Evolutionary conservation across 2,329 filamentous ascomycete genomes (phyloP).

Genomic region (Cercospora janseana): DNA sequence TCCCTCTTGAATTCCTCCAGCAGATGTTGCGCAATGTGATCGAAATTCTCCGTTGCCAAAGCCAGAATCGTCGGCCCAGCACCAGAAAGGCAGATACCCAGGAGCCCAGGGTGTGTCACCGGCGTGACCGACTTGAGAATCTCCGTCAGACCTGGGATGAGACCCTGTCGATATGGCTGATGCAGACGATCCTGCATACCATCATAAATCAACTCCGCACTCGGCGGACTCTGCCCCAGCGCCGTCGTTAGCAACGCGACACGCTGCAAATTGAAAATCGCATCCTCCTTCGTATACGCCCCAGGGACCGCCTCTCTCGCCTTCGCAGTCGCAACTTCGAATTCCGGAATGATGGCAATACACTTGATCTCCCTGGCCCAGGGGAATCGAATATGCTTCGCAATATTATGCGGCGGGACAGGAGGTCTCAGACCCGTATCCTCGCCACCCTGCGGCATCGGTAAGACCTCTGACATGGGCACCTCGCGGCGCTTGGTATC

Average conservation of each 20-base stretch:
- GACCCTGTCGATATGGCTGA: slow-evolving; percentile 86
- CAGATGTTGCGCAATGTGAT: slow-evolving; percentile 70
- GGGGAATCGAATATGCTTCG: slow-evolving; percentile 91
- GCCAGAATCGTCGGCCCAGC: slow-evolving; percentile 94
- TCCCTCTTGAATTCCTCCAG: slow-evolving; percentile 69
- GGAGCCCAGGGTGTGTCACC: slow-evolving; percentile 76
- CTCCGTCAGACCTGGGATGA: slow-evolving; percentile 88
- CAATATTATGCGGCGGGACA: slow-evolving; percentile 85
- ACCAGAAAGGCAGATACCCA: slow-evolving; percentile 92
- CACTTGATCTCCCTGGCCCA: slow-evolving; percentile 97
- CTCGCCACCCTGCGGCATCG: slow-evolving; percentile 81
- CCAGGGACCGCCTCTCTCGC: slow-evolving; percentile 82
- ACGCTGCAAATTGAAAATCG: slow-evolving; percentile 94
- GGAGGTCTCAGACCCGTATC: slow-evolving; percentile 87
- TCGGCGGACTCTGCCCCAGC: slow-evolving; percentile 82
- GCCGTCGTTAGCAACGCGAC: slow-evolving; percentile 88
- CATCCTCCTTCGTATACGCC: slow-evolving; percentile 74
- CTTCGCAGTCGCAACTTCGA: slow-evolving; percentile 91
- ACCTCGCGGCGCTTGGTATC: slow-evolving; percentile 91
- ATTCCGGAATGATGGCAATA: slow-evolving; percentile 92
- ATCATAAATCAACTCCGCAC: slow-evolving; percentile 90
- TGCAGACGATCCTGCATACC: slow-evolving; percentile 99
- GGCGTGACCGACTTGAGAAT: slow-evolving; percentile 91
- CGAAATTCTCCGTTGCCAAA: slow-evolving; percentile 85
- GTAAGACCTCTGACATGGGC: slow-evolving; percentile 88